Conservation (phyloP, 805 yeast species). For the Kluyveromyces aestuarii region DNA sequence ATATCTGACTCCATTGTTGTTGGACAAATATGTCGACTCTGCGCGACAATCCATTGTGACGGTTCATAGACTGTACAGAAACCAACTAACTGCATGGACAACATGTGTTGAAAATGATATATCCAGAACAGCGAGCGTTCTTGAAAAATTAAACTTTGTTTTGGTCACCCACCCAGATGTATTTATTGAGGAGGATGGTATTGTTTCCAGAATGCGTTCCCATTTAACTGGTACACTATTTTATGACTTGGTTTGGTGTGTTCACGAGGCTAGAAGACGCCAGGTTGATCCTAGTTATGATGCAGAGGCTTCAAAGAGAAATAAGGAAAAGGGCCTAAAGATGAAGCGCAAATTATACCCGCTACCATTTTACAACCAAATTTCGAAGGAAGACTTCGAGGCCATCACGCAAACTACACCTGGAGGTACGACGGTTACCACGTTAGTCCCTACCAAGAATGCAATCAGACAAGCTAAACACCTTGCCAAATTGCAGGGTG, state of each 20-base stretch:
- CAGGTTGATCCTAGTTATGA: slow-evolving; percentile 35
- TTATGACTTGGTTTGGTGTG: slow-evolving; percentile 88
- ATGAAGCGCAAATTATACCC: slow-evolving; percentile 45
- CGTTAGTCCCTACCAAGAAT: slow-evolving; percentile 76
- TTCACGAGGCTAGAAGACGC: slow-evolving; percentile 86
- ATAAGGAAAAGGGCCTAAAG: slow-evolving; percentile 23
- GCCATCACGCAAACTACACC: slow-evolving; percentile 83
- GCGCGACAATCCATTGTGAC: slow-evolving; percentile 92
- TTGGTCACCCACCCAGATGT: slow-evolving; percentile 81
- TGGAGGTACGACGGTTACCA: slow-evolving; percentile 85
- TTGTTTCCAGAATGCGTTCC: slow-evolving; percentile 81
- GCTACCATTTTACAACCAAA: slow-evolving; percentile 83
- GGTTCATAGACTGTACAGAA: slow-evolving; percentile 78
- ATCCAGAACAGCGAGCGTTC: slow-evolving; percentile 80
- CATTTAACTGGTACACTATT: slow-evolving; percentile 86
- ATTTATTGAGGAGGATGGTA: slow-evolving; percentile 60
- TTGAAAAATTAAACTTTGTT: slow-evolving; percentile 82
- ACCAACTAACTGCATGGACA: slow-evolving; percentile 86
- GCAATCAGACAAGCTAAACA: slow-evolving; percentile 41
- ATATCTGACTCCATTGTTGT: slow-evolving; percentile 65
- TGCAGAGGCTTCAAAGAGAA: slow-evolving; percentile 24
- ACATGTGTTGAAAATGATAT: slow-evolving; percentile 77
- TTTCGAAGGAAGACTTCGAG: slow-evolving; percentile 79
- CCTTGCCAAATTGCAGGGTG: slow-evolving; percentile 16
- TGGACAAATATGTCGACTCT: slow-evolving; percentile 65